Conservation (phyloP, 148 eudicot species). For the Vaccinium vitisidaea region DNA sequence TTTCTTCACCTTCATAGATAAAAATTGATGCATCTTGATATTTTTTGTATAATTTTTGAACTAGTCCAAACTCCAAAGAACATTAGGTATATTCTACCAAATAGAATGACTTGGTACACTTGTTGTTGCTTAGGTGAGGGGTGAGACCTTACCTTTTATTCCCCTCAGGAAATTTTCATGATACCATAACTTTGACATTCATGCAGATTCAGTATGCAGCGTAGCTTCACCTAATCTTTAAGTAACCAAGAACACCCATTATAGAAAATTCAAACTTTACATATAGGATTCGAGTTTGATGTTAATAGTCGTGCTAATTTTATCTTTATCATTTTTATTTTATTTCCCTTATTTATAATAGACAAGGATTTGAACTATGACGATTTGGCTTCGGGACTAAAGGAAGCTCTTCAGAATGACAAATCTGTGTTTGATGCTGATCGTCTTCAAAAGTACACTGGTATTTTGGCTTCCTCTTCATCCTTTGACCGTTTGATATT, state of each 20-base stretch:
- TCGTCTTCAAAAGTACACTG: constrained; percentile 19
- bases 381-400: constrained; percentile 70
- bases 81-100: neutral
- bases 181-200: neutral
- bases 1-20: neutral
- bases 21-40: neutral
- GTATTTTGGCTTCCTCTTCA: constrained; percentile 2
- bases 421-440: constrained; percentile 81
- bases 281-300: neutral
- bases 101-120: neutral
- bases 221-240: neutral
- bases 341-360: constrained; percentile 21
- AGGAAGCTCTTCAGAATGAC: constrained; percentile 67
- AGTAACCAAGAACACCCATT: neutral
- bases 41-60: neutral
- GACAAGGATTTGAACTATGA: constrained; percentile 79
- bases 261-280: neutral
- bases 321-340: constrained; percentile 2
- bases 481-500: neutral
- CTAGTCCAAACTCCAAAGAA: neutral
- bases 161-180: neutral
- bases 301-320: neutral
- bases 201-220: neutral
- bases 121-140: neutral
- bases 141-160: neutral